A percentile compares a stretch with the other conserved stretches of the same genome.
These are phyloP conservation scores for Pyricularia sp. DNA, from an alignment of 2,329 filamentous ascomycete species.

Conservation along the genomic window DNA sequence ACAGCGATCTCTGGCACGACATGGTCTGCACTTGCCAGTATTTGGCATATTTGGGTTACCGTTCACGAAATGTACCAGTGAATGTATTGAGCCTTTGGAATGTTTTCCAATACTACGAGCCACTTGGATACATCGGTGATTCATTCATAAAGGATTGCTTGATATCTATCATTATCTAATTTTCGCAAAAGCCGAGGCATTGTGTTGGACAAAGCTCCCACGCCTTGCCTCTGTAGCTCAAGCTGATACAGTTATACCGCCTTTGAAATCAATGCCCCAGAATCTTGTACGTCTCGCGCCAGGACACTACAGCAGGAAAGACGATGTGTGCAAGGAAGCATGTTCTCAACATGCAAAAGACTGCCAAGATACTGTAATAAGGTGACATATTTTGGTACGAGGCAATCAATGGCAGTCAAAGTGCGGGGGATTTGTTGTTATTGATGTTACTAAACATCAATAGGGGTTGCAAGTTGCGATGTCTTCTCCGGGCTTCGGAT, in stretches of 20 bases:
- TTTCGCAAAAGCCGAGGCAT: neutral
- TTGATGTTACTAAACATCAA: conserved; percentile 18
- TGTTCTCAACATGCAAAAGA: neutral
- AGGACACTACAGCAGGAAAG: neutral
- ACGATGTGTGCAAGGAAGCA: neutral
- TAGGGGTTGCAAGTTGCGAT: conserved; percentile 21
- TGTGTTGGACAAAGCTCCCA: neutral
- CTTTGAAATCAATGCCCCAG: neutral
- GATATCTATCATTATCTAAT: neutral
- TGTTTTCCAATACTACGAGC: neutral
- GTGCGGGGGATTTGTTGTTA: neutral
- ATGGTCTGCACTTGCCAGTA: neutral
- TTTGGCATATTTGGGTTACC: neutral
- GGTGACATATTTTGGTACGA: neutral
- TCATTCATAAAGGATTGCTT: conserved; percentile 16
- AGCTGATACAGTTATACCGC: neutral
- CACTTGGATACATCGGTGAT: conserved; percentile 9
- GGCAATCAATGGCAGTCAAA: neutral
- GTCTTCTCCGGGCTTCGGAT: conserved; percentile 55
- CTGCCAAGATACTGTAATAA: neutral
- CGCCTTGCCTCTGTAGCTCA: neutral
- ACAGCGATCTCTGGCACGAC: neutral
- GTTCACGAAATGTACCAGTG: neutral
- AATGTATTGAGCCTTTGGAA: neutral
- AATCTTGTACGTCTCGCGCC: neutral